These are phyloP conservation scores for Ophiostoma sp. DNA, from an alignment of 2,329 filamentous ascomycete species.

Conservation along the genomic window DNA sequence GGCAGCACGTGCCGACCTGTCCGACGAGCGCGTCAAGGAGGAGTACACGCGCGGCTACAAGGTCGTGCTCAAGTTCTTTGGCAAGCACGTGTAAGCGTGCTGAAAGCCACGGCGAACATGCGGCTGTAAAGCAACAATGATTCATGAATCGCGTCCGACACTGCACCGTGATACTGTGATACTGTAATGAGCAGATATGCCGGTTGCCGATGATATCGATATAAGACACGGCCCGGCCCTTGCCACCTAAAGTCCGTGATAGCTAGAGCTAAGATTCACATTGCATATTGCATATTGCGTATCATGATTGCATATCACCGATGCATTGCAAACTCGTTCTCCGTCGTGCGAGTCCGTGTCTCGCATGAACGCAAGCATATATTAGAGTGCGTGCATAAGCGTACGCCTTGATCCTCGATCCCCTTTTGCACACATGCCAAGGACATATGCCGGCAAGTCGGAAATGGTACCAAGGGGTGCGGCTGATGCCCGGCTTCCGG, in stretches of 20 bases:
- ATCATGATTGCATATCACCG: too few species aligned
- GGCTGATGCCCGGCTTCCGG: neutral
- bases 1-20: conserved; percentile 58
- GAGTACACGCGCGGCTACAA: conserved; percentile 60
- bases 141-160: too few species aligned
- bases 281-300: too few species aligned
- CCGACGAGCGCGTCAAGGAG: conserved; percentile 50
- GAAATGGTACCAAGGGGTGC: neutral
- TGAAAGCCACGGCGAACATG: neutral
- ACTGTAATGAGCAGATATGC: neutral
- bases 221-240: too few species aligned
- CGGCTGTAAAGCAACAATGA: too few species aligned
- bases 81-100: conserved; percentile 40
- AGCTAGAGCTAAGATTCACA: too few species aligned
- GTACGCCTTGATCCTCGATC: too few species aligned
- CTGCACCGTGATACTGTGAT: too few species aligned
- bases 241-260: too few species aligned
- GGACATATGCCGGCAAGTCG: neutral
- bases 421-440: neutral
- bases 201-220: neutral
- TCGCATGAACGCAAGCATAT: too few species aligned
- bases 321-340: too few species aligned
- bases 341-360: too few species aligned
- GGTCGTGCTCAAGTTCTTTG: conserved; percentile 53
- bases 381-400: neutral